Evolutionary conservation across 208 protist species (phyloP).

Genomic region (Angomonas ambiguus): DNA sequence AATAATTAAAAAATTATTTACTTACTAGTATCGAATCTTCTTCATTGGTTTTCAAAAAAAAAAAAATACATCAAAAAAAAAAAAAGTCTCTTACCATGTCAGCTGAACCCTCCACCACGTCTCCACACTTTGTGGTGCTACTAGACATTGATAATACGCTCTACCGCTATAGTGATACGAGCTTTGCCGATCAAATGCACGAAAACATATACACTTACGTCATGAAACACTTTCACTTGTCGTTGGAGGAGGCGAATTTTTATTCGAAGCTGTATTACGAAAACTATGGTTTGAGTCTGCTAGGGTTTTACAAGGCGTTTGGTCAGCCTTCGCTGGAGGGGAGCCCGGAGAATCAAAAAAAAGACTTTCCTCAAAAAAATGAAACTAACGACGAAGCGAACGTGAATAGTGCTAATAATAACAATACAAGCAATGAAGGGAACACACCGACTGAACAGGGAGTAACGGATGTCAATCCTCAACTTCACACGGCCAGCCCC

Average conservation of each 20-base stretch:
- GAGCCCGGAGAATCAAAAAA: conserved; percentile 6
- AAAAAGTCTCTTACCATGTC: neutral
- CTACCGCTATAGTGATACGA: conserved; percentile 51
- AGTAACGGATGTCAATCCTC: too few relatives aligned
- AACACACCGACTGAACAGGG: too few relatives aligned
- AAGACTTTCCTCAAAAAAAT: too few relatives aligned
- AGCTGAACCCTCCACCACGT: neutral
- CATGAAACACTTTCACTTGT: conserved; percentile 21
- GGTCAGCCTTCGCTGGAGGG: neutral
- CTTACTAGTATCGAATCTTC: too few relatives aligned
- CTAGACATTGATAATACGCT: conserved; percentile 83
- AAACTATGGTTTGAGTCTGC: conserved; percentile 61
- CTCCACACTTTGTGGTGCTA: conserved; percentile 41
- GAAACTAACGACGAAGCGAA: too few relatives aligned
- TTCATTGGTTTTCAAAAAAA: too few relatives aligned
- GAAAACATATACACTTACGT: conserved; percentile 45
- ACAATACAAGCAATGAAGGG: too few relatives aligned
- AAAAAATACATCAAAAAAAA: conserved; percentile 1
- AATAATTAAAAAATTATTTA: neutral
- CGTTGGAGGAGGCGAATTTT: conserved; percentile 26
- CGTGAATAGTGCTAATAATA: too few relatives aligned
- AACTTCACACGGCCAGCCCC: neutral
- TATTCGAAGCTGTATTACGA: conserved; percentile 32
- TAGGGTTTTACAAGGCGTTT: conserved; percentile 22
- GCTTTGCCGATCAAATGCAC: conserved; percentile 49